Conservation (phyloP, 2,329 filamentous ascomycete genomes). For the Bimuria novae-zelandiae region DNA sequence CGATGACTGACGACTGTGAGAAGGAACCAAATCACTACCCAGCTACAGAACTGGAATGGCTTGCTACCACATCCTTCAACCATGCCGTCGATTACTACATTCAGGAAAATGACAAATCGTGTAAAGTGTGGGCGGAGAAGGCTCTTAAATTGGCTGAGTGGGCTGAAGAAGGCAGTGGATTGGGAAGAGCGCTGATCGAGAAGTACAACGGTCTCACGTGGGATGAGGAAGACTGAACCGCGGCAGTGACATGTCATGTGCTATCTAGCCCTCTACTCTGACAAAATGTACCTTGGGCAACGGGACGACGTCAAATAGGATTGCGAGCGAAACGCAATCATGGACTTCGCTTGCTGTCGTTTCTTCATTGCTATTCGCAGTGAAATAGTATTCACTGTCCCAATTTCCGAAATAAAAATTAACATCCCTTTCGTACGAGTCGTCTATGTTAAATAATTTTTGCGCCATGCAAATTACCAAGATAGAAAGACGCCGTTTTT, state of each 20-base stretch:
- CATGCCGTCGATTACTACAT: constrained; percentile 65
- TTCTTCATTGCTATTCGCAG: too few species aligned
- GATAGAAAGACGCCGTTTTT: neutral
- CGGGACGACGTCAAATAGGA: too few species aligned
- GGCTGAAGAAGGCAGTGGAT: constrained; percentile 55
- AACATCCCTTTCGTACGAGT: neutral
- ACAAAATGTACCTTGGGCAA: too few species aligned
- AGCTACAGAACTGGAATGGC: constrained; percentile 72
- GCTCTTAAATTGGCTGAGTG: constrained; percentile 66
- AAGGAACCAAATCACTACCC: constrained; percentile 61
- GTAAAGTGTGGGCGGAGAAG: constrained; percentile 65
- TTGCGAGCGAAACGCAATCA: too few species aligned
- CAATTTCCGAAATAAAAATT: too few species aligned
- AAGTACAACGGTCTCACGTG: constrained; percentile 60
- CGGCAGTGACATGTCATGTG: too few species aligned
- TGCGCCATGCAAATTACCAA: too few species aligned
- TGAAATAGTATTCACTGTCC: too few species aligned
- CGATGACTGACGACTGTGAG: constrained; percentile 25
- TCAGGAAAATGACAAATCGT: constrained; percentile 57
- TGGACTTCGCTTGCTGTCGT: too few species aligned
- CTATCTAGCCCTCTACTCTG: too few species aligned
- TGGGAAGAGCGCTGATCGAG: constrained; percentile 39
- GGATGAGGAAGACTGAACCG: constrained; percentile 8
- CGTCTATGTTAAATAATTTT: too few species aligned
- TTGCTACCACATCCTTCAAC: constrained; percentile 66